Percentiles rank a stretch among this genome's conserved stretches.
These are phyloP conservation scores for Cyclaneusma minus DNA, from an alignment of 2,329 filamentous ascomycete genomes.

Conservation along the genomic window DNA sequence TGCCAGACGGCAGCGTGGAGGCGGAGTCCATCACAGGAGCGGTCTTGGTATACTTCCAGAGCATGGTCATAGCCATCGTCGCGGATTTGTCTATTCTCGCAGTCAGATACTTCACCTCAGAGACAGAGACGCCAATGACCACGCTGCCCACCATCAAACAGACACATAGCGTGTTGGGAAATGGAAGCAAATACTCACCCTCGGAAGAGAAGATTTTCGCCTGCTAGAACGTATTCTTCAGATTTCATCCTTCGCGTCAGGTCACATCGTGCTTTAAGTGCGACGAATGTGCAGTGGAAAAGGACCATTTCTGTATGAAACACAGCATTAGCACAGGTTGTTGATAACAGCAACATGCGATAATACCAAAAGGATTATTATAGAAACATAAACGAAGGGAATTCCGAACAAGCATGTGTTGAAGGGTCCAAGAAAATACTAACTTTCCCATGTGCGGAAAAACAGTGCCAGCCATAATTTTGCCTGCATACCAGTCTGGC, in stretches of 20 bases:
- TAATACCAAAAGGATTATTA: neutral
- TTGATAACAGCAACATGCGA: conserved; percentile 1
- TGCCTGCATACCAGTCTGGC: conserved; percentile 22
- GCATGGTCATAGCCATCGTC: conserved; percentile 39
- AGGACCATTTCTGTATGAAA: conserved; percentile 38
- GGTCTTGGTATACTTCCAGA: conserved; percentile 37
- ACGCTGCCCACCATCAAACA: no score
- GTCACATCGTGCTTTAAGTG: conserved; percentile 34
- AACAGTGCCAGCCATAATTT: conserved; percentile 39
- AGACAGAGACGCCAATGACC: no score
- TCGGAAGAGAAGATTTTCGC: conserved; percentile 37
- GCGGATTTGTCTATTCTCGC: conserved; percentile 29
- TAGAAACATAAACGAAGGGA: neutral
- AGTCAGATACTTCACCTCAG: conserved; percentile 2
- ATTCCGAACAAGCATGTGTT: neutral
- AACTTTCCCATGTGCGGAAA: conserved; percentile 47
- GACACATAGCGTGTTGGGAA: neutral
- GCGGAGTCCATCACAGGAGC: conserved; percentile 29
- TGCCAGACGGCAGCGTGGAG: conserved; percentile 40
- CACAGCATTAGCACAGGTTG: conserved; percentile 6
- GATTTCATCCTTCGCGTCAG: conserved; percentile 27
- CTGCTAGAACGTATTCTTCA: conserved; percentile 29
- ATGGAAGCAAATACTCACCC: conserved; percentile 30
- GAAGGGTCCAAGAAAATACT: conserved; percentile 8
- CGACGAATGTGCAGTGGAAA: conserved; percentile 41